Conservation (phyloP, 1,284 basidiomycete species). For the Rhodotorula glutinis region DNA sequence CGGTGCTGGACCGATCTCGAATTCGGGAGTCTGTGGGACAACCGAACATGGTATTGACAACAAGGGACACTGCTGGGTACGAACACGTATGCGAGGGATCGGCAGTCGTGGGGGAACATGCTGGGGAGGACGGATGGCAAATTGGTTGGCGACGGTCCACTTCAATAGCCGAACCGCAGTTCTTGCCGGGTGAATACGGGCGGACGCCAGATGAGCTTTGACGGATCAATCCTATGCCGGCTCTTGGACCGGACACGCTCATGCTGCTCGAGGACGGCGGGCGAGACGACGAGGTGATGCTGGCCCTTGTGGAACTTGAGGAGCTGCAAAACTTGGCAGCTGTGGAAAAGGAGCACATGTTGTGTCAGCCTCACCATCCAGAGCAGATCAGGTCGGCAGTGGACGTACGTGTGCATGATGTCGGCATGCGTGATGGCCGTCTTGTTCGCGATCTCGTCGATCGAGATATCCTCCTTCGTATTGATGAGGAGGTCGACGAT, state of each 20-base stretch:
- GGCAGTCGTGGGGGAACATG: too few relatives aligned
- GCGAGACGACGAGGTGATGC: conserved; percentile 89
- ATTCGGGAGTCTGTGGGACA: too few relatives aligned
- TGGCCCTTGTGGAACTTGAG: conserved; percentile 96
- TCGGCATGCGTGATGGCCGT: conserved; percentile 96
- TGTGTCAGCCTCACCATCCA: fast-evolving
- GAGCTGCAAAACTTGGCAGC: conserved; percentile 87
- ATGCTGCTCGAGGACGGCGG: conserved; percentile 85
- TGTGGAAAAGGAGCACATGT: conserved; percentile 46
- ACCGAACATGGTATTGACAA: background rate
- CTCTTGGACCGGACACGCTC: conserved; percentile 78
- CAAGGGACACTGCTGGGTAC: background rate
- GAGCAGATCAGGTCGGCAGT: background rate
- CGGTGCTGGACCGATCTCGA: too few relatives aligned
- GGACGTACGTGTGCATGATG: conserved; percentile 91
- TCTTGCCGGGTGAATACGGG: conserved; percentile 48
- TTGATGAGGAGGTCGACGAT: conserved; percentile 83
- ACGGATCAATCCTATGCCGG: conserved; percentile 73
- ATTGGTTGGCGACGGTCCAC: background rate
- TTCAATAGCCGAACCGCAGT: conserved; percentile 33
- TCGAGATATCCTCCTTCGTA: conserved; percentile 66
- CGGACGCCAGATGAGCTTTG: conserved; percentile 86
- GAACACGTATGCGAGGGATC: too few relatives aligned
- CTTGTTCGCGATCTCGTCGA: conserved; percentile 95
- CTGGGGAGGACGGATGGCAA: background rate